These are phyloP conservation scores for Scutellaria barbata DNA, from an alignment of 257 asterid species.

Conservation along the genomic window DNA sequence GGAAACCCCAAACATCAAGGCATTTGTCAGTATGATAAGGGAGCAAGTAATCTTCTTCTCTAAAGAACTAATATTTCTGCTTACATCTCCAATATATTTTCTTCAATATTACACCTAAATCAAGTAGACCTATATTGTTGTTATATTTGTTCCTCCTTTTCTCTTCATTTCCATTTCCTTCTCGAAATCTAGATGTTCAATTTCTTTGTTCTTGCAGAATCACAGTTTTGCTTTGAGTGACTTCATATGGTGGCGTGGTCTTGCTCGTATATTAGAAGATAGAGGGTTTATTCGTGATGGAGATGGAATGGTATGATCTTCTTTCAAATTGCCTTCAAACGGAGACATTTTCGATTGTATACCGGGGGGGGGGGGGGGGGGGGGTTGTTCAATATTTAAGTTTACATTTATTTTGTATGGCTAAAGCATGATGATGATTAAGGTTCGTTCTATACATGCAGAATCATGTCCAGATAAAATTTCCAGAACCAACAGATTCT, in stretches of 20 bases:
- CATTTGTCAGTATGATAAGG: slow-evolving; percentile 64
- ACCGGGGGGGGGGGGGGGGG: too few species aligned
- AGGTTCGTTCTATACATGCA: slow-evolving; percentile 30
- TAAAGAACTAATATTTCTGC: background rate
- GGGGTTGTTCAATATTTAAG: background rate
- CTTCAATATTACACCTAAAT: background rate
- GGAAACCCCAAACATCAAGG: slow-evolving; percentile 58
- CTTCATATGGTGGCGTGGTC: slow-evolving; percentile 79
- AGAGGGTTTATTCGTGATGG: slow-evolving; percentile 65
- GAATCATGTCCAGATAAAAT: slow-evolving; percentile 62
- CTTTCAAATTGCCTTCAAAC: background rate
- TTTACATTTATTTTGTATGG: too few species aligned
- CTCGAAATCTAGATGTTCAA: slow-evolving; percentile 10
- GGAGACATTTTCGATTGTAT: too few species aligned
- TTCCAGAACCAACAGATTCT: slow-evolving; percentile 54
- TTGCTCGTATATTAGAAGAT: slow-evolving; percentile 70
- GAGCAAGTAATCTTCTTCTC: slow-evolving; percentile 55
- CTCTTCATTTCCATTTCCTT: slow-evolving; percentile 4
- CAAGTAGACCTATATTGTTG: background rate
- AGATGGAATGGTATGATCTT: slow-evolving; percentile 61
- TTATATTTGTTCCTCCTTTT: slow-evolving; percentile 10
- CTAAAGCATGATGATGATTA: too few species aligned
- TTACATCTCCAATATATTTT: slow-evolving; percentile 8
- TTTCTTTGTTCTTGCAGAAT: slow-evolving; percentile 47
- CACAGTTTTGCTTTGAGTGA: slow-evolving; percentile 60